Percentiles rank a stretch among this genome's conserved stretches.
Conservation (phyloP, 2,329 filamentous ascomycete species). For the Biscogniauxia mediterranea region DNA sequence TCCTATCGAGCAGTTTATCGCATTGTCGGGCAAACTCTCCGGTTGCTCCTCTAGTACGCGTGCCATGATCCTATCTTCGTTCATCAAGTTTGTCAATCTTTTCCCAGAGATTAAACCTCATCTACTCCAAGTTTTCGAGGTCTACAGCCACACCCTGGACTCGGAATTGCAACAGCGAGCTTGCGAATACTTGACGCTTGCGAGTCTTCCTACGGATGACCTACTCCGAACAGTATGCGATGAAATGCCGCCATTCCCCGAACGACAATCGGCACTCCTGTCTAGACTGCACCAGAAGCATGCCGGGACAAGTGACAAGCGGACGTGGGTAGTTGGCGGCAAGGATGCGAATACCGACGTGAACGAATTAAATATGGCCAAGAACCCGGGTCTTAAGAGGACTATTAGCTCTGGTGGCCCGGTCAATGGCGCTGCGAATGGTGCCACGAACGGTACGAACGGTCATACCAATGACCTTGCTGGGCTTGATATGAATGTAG, state of each 20-base stretch:
- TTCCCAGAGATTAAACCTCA: slow-evolving; percentile 99
- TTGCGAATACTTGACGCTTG: slow-evolving; percentile 88
- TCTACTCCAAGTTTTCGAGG: slow-evolving; percentile 81
- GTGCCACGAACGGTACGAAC: slow-evolving; percentile 47
- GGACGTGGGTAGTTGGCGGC: slow-evolving; percentile 96
- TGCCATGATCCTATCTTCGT: slow-evolving; percentile 91
- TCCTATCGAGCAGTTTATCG: slow-evolving; percentile 95
- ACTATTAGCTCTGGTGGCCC: slow-evolving; percentile 68
- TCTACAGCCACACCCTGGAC: slow-evolving; percentile 92
- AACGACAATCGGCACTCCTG: slow-evolving; percentile 85
- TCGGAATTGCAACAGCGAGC: slow-evolving; percentile 94
- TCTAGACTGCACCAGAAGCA: slow-evolving; percentile 94
- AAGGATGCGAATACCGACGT: slow-evolving; percentile 88
- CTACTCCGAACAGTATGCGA: slow-evolving; percentile 91
- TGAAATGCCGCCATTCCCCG: slow-evolving; percentile 98
- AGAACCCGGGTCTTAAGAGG: slow-evolving; percentile 79
- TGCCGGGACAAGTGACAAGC: slow-evolving; percentile 86
- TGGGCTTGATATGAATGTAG: slow-evolving; percentile 75
- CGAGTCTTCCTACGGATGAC: slow-evolving; percentile 83
- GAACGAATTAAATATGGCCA: slow-evolving; percentile 75
- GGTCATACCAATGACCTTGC: slow-evolving; percentile 65
- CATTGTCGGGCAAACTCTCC: slow-evolving; percentile 84
- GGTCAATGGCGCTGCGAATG: slow-evolving; percentile 43
- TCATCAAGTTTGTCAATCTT: slow-evolving; percentile 96
- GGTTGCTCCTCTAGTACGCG: slow-evolving; percentile 85